Percentiles rank a stretch among this genome's conserved stretches.
Evolutionary conservation across 306 rosid species (phyloP).

Genomic region (Cicer chorassanicum): DNA sequence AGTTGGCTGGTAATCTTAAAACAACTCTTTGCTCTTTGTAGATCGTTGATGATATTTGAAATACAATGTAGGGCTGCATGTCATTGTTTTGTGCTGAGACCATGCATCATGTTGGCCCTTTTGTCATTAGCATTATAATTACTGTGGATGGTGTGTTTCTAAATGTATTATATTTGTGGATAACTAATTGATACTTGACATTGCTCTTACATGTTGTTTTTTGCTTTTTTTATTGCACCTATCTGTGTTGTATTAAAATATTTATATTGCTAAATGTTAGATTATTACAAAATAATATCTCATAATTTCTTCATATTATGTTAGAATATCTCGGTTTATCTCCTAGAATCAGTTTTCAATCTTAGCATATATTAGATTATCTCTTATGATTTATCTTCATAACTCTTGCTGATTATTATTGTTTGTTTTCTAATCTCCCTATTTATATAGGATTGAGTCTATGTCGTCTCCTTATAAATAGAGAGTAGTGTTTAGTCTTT

Average conservation of each 20-base stretch:
- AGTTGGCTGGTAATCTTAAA: conserved; percentile 66
- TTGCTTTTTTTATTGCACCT: not conserved
- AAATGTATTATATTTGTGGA: not conserved
- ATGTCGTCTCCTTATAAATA: too few relatives aligned
- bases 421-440: too few relatives aligned
- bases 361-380: too few relatives aligned
- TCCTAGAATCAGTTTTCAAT: too few relatives aligned
- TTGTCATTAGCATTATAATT: conserved; percentile 6
- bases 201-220: conserved; percentile 11
- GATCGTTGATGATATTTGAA: conserved; percentile 1
- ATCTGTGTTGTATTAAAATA: not conserved
- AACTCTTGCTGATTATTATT: too few relatives aligned
- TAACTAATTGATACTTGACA: not conserved
- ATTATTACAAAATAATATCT: too few relatives aligned
- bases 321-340: too few relatives aligned
- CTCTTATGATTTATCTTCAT: too few relatives aligned
- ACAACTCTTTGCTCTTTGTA: not conserved
- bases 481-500: too few relatives aligned
- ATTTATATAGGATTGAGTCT: too few relatives aligned
- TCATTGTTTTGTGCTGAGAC: conserved; percentile 18
- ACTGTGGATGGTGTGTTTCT: not conserved
- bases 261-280: not conserved
- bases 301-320: too few relatives aligned
- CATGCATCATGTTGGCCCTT: not conserved
- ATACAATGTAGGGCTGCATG: not conserved